Base-by-base conservation (phyloP, 768 basidiomycete genomes). In the Boletus rex-veris region DNA sequence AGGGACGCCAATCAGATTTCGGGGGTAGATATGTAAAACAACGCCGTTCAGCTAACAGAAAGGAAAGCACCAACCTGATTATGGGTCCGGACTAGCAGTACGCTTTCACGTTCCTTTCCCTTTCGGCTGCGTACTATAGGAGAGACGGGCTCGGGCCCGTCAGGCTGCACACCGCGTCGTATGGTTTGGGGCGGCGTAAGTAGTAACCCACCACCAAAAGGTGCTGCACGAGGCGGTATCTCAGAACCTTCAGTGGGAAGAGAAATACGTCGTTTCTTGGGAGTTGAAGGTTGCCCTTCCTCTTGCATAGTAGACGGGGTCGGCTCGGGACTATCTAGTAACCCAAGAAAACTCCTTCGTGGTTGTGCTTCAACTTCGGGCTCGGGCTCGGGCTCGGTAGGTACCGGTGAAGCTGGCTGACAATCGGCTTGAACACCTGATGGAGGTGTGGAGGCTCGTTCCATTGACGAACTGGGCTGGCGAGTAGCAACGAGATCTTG, bases 181-280 rank as follows among this genome's bases (percentile, higher is more conserved):
- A 31, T 56, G 16, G 62, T 71, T 46, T 62, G 48, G 24, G 69
- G 69, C 4, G 71, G 71, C 7, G 71, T 70, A 19, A 57, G 54
- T n/a, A 49, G 44, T 14, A 58, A 16, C 47, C 53, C 43, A 5
- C n/a, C 33, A 24, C 48, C 45, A 24, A 41, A 31, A 24, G 53
- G n/a, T 26, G 14, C 15, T 19, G 28, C 40, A 19, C 39, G 49
- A n/a, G 26, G 44, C 37, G 36, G 46, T 31, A 19, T 24, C 24
- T 15, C 43, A 4, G 16, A 8, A 12, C 18, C 28, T 37, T 45
- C 52, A 1, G 42, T 10, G 5, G 56, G 54, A 45, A 46, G 41
- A 3, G 48, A 28, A 46, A 58, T 35, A 7, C 60, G 58, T 36
- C 45, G 61, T 48, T 64, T 68, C 47, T 66, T 68, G 7, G 63